Conservation (phyloP, 1,284 basidiomycete species). For the Puccinia novopanici region DNA sequence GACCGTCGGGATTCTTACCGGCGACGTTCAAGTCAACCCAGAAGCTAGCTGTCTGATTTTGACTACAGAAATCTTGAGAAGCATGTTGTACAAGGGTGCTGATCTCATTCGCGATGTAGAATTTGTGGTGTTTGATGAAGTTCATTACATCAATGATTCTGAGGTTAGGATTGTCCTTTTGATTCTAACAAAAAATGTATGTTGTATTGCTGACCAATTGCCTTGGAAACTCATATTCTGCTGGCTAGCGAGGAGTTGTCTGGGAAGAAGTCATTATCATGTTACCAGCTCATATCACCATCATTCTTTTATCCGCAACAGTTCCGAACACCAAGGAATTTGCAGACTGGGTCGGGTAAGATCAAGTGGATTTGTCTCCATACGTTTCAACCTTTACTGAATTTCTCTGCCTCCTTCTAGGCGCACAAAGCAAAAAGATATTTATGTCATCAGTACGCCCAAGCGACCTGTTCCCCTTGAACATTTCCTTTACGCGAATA, state of each 20-base stretch:
- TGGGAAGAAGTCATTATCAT: slow-evolving; percentile 99
- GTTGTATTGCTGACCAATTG: neutral
- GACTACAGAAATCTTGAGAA: slow-evolving; percentile 91
- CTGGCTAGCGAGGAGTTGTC: slow-evolving; percentile 85
- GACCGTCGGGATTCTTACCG: slow-evolving; percentile 93
- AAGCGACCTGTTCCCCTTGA: slow-evolving; percentile 96
- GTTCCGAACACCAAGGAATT: slow-evolving; percentile 98
- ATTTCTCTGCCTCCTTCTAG: slow-evolving; percentile 62
- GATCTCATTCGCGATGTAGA: slow-evolving; percentile 98
- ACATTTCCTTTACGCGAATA: slow-evolving; percentile 91
- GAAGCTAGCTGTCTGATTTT: slow-evolving; percentile 92
- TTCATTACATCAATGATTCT: slow-evolving; percentile 98
- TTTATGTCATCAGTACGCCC: slow-evolving; percentile 96
- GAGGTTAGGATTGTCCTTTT: slow-evolving; percentile 68
- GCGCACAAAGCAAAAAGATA: slow-evolving; percentile 98
- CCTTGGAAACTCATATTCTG: slow-evolving; percentile 35
- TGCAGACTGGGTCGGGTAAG: slow-evolving; percentile 97
- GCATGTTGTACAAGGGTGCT: slow-evolving; percentile 98
- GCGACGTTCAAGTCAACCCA: slow-evolving; percentile 98
- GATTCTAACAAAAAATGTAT: neutral
- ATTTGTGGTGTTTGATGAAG: slow-evolving; percentile 99
- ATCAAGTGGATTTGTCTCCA: slow-evolving; percentile 36
- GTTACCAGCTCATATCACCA: slow-evolving; percentile 93
- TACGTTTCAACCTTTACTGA: slow-evolving; percentile 7
- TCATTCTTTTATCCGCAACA: slow-evolving; percentile 93